Evolutionary conservation across 2,329 filamentous ascomycete genomes (phyloP).

Genomic region (Stromatinia cepivora): DNA sequence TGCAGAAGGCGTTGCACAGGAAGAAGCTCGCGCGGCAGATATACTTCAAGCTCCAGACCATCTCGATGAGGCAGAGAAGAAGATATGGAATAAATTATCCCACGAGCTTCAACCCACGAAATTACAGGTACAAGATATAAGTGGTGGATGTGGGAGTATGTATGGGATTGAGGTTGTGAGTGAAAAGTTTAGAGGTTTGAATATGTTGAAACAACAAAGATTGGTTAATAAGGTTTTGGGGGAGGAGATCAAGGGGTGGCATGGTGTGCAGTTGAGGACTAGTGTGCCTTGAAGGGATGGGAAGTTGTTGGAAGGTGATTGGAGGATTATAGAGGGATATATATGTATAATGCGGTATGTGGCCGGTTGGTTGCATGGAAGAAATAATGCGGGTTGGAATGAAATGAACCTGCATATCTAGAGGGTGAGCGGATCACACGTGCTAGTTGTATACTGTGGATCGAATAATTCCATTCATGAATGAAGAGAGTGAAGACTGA

Average conservation of each 20-base stretch:
- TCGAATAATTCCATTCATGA: background rate
- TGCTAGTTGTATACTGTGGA: background rate
- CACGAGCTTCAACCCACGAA: slow-evolving; percentile 38
- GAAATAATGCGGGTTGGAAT: background rate
- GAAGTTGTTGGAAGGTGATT: background rate
- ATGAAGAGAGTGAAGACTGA: background rate
- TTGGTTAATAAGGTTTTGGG: slow-evolving; percentile 74
- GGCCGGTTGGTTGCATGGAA: background rate
- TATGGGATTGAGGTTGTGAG: slow-evolving; percentile 79
- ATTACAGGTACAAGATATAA: slow-evolving; percentile 67
- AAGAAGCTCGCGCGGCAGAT: background rate
- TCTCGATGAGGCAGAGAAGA: slow-evolving; percentile 20
- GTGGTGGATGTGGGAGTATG: slow-evolving; percentile 84
- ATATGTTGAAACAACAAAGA: slow-evolving; percentile 78
- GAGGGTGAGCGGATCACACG: background rate
- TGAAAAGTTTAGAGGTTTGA: slow-evolving; percentile 66
- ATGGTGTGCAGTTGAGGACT: slow-evolving; percentile 79
- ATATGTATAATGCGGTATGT: background rate
- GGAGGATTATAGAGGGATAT: background rate
- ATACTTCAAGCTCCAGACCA: slow-evolving; percentile 11
- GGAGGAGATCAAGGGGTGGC: slow-evolving; percentile 77
- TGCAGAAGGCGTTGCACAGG: slow-evolving; percentile 1
- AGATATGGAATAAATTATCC: slow-evolving; percentile 34
- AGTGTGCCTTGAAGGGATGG: slow-evolving; percentile 44
- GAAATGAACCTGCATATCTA: too few species aligned